These are phyloP conservation scores for Suillus variegatus DNA, from an alignment of 768 basidiomycete genomes.

Conservation along the genomic window DNA sequence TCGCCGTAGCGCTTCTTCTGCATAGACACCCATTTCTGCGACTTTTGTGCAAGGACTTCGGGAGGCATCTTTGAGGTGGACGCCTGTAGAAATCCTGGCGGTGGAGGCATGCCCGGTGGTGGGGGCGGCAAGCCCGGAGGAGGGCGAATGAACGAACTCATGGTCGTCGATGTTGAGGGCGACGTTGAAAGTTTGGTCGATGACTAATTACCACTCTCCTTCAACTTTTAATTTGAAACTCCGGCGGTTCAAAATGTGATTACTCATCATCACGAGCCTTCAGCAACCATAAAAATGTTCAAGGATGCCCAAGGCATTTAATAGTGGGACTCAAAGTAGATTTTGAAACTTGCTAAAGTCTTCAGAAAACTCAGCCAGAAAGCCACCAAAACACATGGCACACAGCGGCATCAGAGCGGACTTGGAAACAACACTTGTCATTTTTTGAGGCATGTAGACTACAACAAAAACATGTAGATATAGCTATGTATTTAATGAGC, in stretches of 20 bases:
- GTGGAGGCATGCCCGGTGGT: slow-evolving; percentile 44
- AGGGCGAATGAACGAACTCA: slow-evolving; percentile 35
- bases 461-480: too few relatives aligned
- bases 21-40: slow-evolving; percentile 95
- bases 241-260: slow-evolving; percentile 16
- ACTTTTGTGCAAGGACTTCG: slow-evolving; percentile 85
- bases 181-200: slow-evolving; percentile 22
- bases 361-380: too few relatives aligned
- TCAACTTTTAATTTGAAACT: slow-evolving; percentile 18
- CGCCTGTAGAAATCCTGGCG: slow-evolving; percentile 32
- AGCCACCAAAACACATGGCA: too few relatives aligned
- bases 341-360: too few relatives aligned
- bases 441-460: too few relatives aligned
- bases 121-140: slow-evolving; percentile 37
- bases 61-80: slow-evolving; percentile 49
- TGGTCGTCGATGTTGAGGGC: slow-evolving; percentile 33
- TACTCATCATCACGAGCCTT: too few relatives aligned
- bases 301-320: too few relatives aligned
- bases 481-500: too few relatives aligned
- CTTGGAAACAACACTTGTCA: too few relatives aligned
- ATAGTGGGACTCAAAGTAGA: too few relatives aligned
- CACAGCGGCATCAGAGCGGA: too few relatives aligned
- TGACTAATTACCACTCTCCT: slow-evolving; percentile 24
- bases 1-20: slow-evolving; percentile 91
- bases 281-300: too few relatives aligned